Base-by-base conservation (phyloP, 2,329 filamentous ascomycete species). In the Amauroascus verrucosus region DNA sequence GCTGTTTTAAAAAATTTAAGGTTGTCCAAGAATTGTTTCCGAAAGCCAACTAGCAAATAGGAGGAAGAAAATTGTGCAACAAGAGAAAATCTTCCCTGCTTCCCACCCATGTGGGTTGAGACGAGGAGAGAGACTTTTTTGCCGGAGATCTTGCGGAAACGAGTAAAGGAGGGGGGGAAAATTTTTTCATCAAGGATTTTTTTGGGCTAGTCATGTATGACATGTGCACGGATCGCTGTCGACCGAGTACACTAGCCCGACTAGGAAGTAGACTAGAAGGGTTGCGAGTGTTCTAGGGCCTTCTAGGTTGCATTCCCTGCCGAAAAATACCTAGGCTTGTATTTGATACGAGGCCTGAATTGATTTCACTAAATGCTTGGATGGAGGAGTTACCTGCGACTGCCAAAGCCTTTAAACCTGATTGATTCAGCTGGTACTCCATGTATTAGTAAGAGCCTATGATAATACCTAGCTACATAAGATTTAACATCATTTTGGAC, bases 181-280 rank as follows among this genome's bases (percentile, higher is more conserved):
- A 11, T 16, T 38, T 26, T 28, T 48, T 28, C 33, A 3, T 32
- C 14, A 22, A 11, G 9, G 3, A 14, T 4, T 33, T 26, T 18
- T 14, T 5, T 30, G 44, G 16, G 28, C 44, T 47, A 35, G 45
- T 35, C 30, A 38, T 49, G 47, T 33, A 49, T 35, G 33, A 6
- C 11, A 16, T 2, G 28, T 18, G 45, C 45, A 47, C 45, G 18
- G 45, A 37, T 47, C 45, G 28, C 30, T 14, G 26, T 11, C 18
- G 30, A 47, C 14, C 32, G 18, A 14, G 6, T 8, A 9, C 28
- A 22, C 45, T 48, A 37, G 18, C 45, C 45, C n/a, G 30, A 18
- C 16, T 22, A n/a, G 24, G 48, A 32, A 50, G 8, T 20, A 7
- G 35, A n/a, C 48, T 50, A 50, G 48, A 50, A 50, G 48, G 35